These are phyloP conservation scores for Dactylonectria macrodidyma DNA, from an alignment of 2,329 filamentous ascomycete genomes.

Conservation along the genomic window DNA sequence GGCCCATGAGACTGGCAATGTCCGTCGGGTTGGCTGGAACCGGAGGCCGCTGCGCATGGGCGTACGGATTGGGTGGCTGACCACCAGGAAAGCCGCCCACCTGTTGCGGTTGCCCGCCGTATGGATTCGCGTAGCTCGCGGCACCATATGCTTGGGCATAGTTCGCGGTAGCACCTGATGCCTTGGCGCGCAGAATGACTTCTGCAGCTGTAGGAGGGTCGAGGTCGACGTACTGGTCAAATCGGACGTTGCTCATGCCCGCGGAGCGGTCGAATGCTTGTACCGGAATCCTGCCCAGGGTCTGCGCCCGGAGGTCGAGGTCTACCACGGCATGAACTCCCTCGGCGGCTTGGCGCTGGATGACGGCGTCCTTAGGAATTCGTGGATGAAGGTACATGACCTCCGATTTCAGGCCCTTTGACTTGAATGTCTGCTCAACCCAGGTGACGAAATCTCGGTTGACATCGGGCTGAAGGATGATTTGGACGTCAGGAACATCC, in stretches of 20 bases:
- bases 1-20: conserved; percentile 75
- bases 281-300: conserved; percentile 80
- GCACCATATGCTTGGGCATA: conserved; percentile 51
- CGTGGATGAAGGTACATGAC: conserved; percentile 85
- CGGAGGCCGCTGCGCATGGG: conserved; percentile 51
- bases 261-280: conserved; percentile 88
- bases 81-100: conserved; percentile 46
- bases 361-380: conserved; percentile 82
- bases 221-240: conserved; percentile 89
- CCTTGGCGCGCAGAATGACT: conserved; percentile 81
- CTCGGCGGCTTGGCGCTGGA: conserved; percentile 88
- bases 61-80: conserved; percentile 52
- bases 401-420: conserved; percentile 80
- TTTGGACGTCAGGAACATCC: conserved; percentile 90
- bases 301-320: conserved; percentile 79
- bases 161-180: conserved; percentile 48
- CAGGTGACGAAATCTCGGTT: conserved; percentile 85
- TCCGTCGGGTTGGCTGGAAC: conserved; percentile 60
- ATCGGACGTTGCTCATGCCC: conserved; percentile 82
- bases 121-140: conserved; percentile 50
- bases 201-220: conserved; percentile 85
- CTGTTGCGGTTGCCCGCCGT: conserved; percentile 49
- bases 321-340: conserved; percentile 90
- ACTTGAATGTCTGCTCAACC: conserved; percentile 83
- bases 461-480: conserved; percentile 85